Evolutionary conservation across 352 stramenopile genomes (phyloP).

Genomic region (Peronospora destructor): DNA sequence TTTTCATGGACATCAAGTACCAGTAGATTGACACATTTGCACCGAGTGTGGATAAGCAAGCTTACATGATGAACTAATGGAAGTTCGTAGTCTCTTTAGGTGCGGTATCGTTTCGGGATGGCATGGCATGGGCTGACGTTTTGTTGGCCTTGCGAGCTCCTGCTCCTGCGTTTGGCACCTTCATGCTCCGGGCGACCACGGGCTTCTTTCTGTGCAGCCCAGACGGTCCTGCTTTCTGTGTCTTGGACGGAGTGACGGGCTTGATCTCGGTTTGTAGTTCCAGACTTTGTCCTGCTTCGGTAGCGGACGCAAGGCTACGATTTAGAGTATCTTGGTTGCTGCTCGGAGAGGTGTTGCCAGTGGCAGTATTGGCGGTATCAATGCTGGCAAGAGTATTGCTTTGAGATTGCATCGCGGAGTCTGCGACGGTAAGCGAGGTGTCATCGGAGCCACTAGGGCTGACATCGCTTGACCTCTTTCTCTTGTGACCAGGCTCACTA

Average conservation of each 20-base stretch:
- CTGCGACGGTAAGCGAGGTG: conserved; percentile 3
- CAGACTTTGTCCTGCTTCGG: background rate
- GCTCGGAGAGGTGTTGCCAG: background rate
- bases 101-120: conserved; percentile 27
- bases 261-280: conserved; percentile 9
- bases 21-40: no score
- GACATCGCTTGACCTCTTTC: conserved; percentile 17
- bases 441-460: conserved; percentile 8
- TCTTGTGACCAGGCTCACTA: conserved; percentile 15
- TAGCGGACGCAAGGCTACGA: background rate
- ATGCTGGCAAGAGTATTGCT: conserved; percentile 4
- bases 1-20: conserved; percentile 7
- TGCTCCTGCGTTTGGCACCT: conserved; percentile 8
- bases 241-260: conserved; percentile 15
- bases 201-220: conserved; percentile 20
- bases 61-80: conserved; percentile 27
- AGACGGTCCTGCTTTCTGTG: conserved; percentile 9
- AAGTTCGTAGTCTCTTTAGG: conserved; percentile 30
- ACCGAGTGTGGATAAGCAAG: conserved; percentile 9
- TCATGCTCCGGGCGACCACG: conserved; percentile 14
- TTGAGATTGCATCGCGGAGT: background rate
- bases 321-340: conserved; percentile 17
- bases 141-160: conserved; percentile 18
- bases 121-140: conserved; percentile 21
- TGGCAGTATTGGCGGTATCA: background rate